These are phyloP conservation scores for Chaetomium cochliodes DNA, from an alignment of 495 filamentous ascomycete species.

Conservation along the genomic window DNA sequence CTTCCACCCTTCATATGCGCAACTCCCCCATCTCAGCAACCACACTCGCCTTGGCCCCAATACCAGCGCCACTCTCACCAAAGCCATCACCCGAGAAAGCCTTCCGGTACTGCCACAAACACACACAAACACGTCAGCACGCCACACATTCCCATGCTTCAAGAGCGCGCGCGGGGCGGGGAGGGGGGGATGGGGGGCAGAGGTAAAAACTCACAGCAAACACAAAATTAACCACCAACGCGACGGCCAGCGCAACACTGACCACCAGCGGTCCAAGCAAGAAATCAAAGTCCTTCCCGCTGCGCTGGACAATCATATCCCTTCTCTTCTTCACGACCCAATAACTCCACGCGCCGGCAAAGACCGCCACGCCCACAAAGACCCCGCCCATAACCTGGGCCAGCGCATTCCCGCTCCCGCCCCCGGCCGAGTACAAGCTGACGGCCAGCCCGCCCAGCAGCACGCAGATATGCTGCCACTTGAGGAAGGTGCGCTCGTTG, in stretches of 20 bases:
- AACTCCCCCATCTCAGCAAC: constrained; percentile 12
- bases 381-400: constrained; percentile 73
- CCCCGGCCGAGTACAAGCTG: constrained; percentile 73
- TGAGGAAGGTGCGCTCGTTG: constrained; percentile 95
- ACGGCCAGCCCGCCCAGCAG: constrained; percentile 79
- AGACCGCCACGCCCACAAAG: constrained; percentile 78
- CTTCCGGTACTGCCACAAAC: constrained; percentile 2
- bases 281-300: constrained; percentile 91
- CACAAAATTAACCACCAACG: constrained; percentile 81
- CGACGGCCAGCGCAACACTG: constrained; percentile 72
- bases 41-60: background rate
- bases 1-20: constrained; percentile 7
- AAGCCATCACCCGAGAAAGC: background rate
- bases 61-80: background rate
- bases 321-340: constrained; percentile 73
- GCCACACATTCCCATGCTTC: background rate
- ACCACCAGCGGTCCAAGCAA: constrained; percentile 79
- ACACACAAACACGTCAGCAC: constrained; percentile 6
- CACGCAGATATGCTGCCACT: constrained; percentile 92
- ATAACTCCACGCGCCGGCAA: constrained; percentile 85
- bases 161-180: background rate
- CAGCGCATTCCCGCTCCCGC: constrained; percentile 61
- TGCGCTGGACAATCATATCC: constrained; percentile 75
- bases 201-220: constrained; percentile 55
- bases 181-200: background rate